These are phyloP conservation scores for Dittrichia graveolens DNA, from an alignment of 129 eudicot genomes.

Conservation along the genomic window DNA sequence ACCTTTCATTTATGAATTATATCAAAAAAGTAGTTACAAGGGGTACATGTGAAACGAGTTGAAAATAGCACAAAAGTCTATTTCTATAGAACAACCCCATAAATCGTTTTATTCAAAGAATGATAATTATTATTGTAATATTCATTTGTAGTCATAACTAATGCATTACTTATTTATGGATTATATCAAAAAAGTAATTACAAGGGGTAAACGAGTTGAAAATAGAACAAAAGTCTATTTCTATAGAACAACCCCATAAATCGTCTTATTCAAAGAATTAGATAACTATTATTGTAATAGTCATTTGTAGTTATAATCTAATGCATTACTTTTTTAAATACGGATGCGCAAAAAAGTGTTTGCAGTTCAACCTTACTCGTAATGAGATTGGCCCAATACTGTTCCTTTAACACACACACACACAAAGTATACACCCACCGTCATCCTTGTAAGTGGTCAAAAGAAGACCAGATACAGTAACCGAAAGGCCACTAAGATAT, in stretches of 20 bases:
- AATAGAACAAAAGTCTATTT: neutral
- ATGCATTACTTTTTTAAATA: too few species aligned
- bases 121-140: neutral
- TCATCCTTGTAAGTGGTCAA: conserved; percentile 87
- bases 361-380: neutral
- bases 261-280: too few species aligned
- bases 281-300: too few species aligned
- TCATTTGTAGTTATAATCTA: too few species aligned
- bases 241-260: too few species aligned
- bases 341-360: neutral
- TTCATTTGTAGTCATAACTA: neutral
- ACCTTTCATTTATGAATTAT: neutral
- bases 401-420: neutral
- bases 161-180: neutral
- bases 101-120: neutral
- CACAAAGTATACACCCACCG: conserved; percentile 45
- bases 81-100: neutral
- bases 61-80: neutral
- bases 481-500: conserved; percentile 54
- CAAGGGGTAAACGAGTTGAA: too few species aligned
- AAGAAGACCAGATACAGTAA: conserved; percentile 58
- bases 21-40: too few species aligned
- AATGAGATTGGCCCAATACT: neutral
- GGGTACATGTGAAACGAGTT: neutral
- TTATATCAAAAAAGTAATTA: too few species aligned